Evolutionary conservation across 352 stramenopile genomes (phyloP), one percentile per base, ranked within the genome.

Genomic region (Pythium folliculosum): DNA sequence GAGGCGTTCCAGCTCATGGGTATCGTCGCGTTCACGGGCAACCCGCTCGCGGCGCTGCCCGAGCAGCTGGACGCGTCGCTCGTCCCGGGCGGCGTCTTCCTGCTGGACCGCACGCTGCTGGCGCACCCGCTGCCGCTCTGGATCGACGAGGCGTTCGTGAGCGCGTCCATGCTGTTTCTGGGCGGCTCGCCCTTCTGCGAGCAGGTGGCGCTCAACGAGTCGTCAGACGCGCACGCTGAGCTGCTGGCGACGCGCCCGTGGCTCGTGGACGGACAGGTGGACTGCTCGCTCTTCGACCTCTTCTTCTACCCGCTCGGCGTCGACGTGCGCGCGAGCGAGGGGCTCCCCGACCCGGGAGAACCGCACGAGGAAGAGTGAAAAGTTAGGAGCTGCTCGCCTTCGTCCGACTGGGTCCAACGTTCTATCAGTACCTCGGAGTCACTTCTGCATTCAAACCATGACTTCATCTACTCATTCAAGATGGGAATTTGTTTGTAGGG

Each of bases 231-330:
- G 30, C 25, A 57, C 50, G 10, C 23, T 0, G 48, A 53, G 22
- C 48, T 53, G 48, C 23, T 53, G 48, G 21, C 9, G 12, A 35
- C 52, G 19, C 30, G 22, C 2, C 52, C 51, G 27, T 57, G 51
- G 51, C 51, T 57, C 30, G 25, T 57, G 19, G 30, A 45, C 22
- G 38, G 35, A 7, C 19, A 22, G 21, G 54, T 60, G 12, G 54
- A 60, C 38, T 60, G 54, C 54, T 35, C 7, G 10, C 25, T 60
- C 0, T 37, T 51, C 16, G 54, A 60, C 12, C 21, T 51, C 21
- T 22, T 49, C 12, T 60, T 60, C 23, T 60, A 60, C 22, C 54
- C 54, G 2, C 54, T 50, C 10, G 54, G n/a, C n/a, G 37, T 60
- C 54, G 54, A 60, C 38, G 50, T 56, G 14, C 50, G 50, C 27